These are phyloP conservation scores for Dactylellina sp. DNA, from an alignment of 2,329 filamentous ascomycete species.

Conservation along the genomic window DNA sequence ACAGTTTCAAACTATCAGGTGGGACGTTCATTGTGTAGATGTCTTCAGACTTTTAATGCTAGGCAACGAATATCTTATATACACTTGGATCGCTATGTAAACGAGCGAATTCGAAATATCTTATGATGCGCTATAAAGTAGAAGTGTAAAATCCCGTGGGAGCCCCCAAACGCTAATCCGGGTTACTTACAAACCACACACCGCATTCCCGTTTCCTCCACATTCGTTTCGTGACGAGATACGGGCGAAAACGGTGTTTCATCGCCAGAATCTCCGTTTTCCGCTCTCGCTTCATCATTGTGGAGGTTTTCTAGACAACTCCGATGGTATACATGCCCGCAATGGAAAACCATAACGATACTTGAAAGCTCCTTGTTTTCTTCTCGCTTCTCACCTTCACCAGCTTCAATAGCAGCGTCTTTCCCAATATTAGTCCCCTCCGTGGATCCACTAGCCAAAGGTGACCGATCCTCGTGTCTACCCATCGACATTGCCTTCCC, in stretches of 20 bases:
- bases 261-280: conserved; percentile 20
- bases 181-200: conserved; percentile 53
- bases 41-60: conserved; percentile 5
- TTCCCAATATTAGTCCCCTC: conserved; percentile 16
- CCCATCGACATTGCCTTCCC: conserved; percentile 60
- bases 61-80: conserved; percentile 25
- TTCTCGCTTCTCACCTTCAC: not conserved
- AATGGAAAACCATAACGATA: conserved; percentile 59
- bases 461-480: conserved; percentile 10
- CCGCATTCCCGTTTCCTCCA: conserved; percentile 40
- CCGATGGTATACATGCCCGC: conserved; percentile 60
- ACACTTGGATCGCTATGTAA: conserved; percentile 12
- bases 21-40: not conserved
- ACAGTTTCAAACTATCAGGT: conserved; percentile 3
- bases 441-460: conserved; percentile 2
- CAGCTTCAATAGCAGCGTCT: conserved; percentile 17
- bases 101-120: conserved; percentile 11
- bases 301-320: conserved; percentile 59
- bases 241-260: conserved; percentile 39
- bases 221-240: conserved; percentile 42
- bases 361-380: conserved; percentile 28
- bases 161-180: not conserved
- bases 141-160: not conserved
- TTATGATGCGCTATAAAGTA: conserved; percentile 5
- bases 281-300: conserved; percentile 22